A percentile compares a stretch with the other conserved stretches of the same genome.
phyloP scores from a whole-genome alignment of 495 filamentous ascomycete genomes.

The Aspergillus nidulans region DNA sequence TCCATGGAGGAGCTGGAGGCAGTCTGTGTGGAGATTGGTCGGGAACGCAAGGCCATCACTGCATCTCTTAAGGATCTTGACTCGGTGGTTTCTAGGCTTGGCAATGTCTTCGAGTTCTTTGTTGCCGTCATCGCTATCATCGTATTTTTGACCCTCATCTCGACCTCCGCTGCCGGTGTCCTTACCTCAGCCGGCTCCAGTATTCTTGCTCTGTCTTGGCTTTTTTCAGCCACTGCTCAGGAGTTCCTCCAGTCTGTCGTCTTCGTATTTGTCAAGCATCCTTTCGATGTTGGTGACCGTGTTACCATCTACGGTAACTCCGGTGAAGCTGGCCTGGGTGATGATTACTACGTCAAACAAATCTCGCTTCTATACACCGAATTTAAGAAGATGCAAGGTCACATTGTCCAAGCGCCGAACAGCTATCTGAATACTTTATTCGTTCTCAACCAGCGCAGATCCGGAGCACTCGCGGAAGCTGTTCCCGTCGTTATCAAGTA shows the following conservation, averaged over 20 bases:
- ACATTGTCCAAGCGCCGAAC: slow-evolving; percentile 94
- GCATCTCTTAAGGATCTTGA: slow-evolving; percentile 93
- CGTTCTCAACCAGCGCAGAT: slow-evolving; percentile 90
- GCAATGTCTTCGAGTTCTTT: slow-evolving; percentile 82
- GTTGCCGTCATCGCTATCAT: slow-evolving; percentile 73
- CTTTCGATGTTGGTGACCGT: slow-evolving; percentile 93
- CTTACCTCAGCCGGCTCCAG: slow-evolving; percentile 82
- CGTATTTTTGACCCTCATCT: slow-evolving; percentile 85
- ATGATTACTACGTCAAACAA: slow-evolving; percentile 95
- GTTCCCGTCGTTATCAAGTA: slow-evolving; percentile 81
- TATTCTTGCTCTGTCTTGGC: slow-evolving; percentile 84
- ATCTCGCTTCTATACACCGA: slow-evolving; percentile 94
- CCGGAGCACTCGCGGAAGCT: slow-evolving; percentile 83
- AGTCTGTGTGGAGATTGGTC: slow-evolving; percentile 89
- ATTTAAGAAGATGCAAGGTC: slow-evolving; percentile 97
- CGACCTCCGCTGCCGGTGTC: slow-evolving; percentile 78
- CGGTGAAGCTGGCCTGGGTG: slow-evolving; percentile 67
- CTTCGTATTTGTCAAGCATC: slow-evolving; percentile 97
- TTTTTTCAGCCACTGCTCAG: slow-evolving; percentile 87
- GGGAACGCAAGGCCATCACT: slow-evolving; percentile 92
- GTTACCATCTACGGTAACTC: slow-evolving; percentile 90
- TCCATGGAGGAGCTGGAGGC: slow-evolving; percentile 93
- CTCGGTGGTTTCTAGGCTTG: slow-evolving; percentile 88
- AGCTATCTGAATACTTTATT: slow-evolving; percentile 88
- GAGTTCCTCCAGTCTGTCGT: slow-evolving; percentile 89